These are phyloP conservation scores for Takashimella koratensis DNA, from an alignment of 1,284 basidiomycete species.

Conservation along the genomic window DNA sequence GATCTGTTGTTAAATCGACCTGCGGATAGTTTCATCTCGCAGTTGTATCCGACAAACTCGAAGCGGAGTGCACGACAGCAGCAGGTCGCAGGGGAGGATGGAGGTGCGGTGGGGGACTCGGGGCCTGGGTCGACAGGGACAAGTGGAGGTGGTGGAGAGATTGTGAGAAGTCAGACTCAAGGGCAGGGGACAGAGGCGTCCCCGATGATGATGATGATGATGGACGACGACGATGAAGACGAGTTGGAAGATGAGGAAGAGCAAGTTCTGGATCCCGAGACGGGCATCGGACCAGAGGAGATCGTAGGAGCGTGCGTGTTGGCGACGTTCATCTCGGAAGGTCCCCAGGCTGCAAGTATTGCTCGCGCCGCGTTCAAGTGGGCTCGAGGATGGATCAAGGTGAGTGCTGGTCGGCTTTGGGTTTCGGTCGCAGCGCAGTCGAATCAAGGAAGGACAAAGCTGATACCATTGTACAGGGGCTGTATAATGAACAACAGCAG, in stretches of 20 bases:
- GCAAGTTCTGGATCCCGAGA: conserved; percentile 37
- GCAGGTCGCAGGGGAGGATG: not conserved
- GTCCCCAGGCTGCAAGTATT: conserved; percentile 28
- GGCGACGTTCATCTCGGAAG: conserved; percentile 34
- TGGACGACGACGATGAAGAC: conserved; percentile 19
- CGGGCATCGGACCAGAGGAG: conserved; percentile 47
- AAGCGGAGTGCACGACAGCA: not conserved
- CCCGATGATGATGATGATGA: not conserved
- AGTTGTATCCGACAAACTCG: conserved; percentile 9
- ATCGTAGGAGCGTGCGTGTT: conserved; percentile 40
- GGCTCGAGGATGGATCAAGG: conserved; percentile 45
- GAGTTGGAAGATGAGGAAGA: conserved; percentile 23
- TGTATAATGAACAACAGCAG: too few relatives aligned
- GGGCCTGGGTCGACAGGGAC: not conserved
- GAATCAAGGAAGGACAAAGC: too few relatives aligned
- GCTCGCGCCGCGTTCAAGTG: conserved; percentile 39
- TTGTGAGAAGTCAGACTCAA: too few relatives aligned
- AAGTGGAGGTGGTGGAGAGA: not conserved
- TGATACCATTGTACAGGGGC: too few relatives aligned
- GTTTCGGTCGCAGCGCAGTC: too few relatives aligned
- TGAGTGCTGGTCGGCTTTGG: conserved; percentile 15
- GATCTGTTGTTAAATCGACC: conserved; percentile 32
- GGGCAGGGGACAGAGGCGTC: too few relatives aligned
- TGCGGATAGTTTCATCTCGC: conserved; percentile 28
- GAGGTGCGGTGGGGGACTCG: too few relatives aligned